Evolutionary conservation across 2,329 filamentous ascomycete species (phyloP).

Genomic region (Penicillium sp.): DNA sequence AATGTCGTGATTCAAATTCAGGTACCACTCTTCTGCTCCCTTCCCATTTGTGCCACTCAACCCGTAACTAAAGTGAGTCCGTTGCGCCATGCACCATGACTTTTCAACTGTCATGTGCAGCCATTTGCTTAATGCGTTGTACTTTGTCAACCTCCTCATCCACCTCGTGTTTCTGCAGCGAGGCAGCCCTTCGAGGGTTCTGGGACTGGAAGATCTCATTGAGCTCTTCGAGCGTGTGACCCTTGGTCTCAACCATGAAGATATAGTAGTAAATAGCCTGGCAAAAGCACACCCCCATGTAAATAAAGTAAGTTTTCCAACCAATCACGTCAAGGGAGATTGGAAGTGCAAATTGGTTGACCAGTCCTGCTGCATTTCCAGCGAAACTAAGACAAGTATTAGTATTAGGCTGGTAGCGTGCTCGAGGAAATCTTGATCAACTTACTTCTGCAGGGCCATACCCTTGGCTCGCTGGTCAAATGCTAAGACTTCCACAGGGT

Average conservation of each 20-base stretch:
- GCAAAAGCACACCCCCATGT: not conserved
- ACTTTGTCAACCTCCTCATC: constrained; percentile 1
- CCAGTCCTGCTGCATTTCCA: constrained; percentile 3
- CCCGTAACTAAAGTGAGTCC: not conserved
- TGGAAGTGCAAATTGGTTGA: not conserved
- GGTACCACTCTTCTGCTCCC: not conserved
- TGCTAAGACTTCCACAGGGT: not conserved
- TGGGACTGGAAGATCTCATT: not conserved
- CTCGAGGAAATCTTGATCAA: not conserved
- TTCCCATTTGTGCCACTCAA: not conserved
- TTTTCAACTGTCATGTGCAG: not conserved
- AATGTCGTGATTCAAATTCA: no score
- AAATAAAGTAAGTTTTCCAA: not conserved
- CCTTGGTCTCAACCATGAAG: not conserved
- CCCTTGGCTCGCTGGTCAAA: constrained; percentile 3
- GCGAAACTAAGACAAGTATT: not conserved
- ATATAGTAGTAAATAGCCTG: not conserved
- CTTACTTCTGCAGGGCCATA: constrained; percentile 3
- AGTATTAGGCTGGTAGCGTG: not conserved
- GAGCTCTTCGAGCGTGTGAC: not conserved
- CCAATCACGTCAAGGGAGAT: not conserved
- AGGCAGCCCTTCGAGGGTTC: not conserved
- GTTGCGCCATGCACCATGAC: not conserved
- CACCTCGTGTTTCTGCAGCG: not conserved
- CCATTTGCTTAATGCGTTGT: not conserved